phyloP scores from a whole-genome alignment of 208 protist genomes.

The Leishmania major region DNA sequence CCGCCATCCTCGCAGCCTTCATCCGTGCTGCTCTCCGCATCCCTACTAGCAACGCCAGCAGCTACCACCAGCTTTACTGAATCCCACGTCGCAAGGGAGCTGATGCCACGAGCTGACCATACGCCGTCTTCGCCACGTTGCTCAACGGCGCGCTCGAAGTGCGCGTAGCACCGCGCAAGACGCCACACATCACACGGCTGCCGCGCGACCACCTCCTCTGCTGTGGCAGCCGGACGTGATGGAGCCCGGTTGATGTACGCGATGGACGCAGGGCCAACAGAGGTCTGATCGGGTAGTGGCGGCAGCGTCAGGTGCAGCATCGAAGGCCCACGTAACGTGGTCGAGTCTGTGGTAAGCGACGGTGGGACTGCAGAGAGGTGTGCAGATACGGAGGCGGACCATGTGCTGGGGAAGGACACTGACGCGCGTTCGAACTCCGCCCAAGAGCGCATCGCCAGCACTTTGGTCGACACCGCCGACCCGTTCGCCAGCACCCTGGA shows the following conservation, averaged over 20 bases:
- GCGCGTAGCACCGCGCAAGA: constrained; percentile 11
- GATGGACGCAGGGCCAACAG: background rate
- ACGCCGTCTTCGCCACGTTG: constrained; percentile 8
- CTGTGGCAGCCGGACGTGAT: background rate
- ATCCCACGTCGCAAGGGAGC: background rate
- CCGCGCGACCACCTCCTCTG: background rate
- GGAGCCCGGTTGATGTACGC: background rate
- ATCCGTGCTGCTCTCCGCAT: background rate
- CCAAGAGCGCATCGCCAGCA: background rate
- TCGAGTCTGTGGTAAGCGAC: background rate
- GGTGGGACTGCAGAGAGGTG: background rate
- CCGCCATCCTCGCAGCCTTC: background rate
- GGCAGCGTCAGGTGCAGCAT: background rate
- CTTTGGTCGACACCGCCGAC: background rate
- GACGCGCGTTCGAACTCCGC: background rate
- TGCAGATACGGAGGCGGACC: background rate
- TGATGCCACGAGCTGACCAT: constrained; percentile 1
- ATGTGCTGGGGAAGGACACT: background rate
- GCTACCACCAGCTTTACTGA: background rate
- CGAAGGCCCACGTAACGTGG: background rate
- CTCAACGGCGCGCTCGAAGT: constrained; percentile 15
- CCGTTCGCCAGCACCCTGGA: background rate
- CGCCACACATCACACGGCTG: background rate
- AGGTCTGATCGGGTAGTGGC: background rate
- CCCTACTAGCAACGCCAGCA: background rate